Evolutionary conservation across 148 eudicot species (phyloP), one percentile per base, ranked within the genome.

Genomic region (Spergularia marina): DNA sequence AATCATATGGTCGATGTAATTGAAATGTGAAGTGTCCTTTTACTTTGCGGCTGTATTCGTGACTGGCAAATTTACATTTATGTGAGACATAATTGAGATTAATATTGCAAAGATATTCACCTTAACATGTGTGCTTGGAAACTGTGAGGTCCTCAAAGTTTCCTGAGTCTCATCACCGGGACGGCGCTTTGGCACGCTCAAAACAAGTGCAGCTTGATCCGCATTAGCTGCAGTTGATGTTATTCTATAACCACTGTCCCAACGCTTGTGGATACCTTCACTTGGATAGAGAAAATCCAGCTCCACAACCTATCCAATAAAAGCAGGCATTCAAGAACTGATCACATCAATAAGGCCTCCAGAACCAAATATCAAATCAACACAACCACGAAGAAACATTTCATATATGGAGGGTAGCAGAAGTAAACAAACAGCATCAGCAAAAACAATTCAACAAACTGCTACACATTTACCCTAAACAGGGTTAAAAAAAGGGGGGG

Each of bases 91-190:
- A 2, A 30, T 30, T 30, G 36, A 30, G 36, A 30, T 30, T 30
- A 30, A 30, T 30, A 30, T 30, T 30, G 36, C 36, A 30, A 21
- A n/a, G 47, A 55, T 23, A 39, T 10, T 76, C 82, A 92, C 97
- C 97, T 92, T 92, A 4, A 92, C 91, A 87, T 92, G 97, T 8
- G 92, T 84, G 86, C 95, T 92, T 55, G 97, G 97, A 81, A 92
- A 92, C 78, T 88, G 92, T 47, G 97, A 90, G 70, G 97, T 92
- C 36, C 97, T 88, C 74, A 92, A 65, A 4, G 97, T 92, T 74
- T 92, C 97, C 82, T 92, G 97, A 73, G 95, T 90, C 82, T 92
- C 97, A 77, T 90, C 93, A 9, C 84, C 85, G 3, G 87, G 90
- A 68, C 86, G 89, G 82, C 95, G 93, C 77, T 86, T 84, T 44